phyloP scores from a whole-genome alignment of 1,284 basidiomycete genomes.

The Neonothopanus nambi region DNA sequence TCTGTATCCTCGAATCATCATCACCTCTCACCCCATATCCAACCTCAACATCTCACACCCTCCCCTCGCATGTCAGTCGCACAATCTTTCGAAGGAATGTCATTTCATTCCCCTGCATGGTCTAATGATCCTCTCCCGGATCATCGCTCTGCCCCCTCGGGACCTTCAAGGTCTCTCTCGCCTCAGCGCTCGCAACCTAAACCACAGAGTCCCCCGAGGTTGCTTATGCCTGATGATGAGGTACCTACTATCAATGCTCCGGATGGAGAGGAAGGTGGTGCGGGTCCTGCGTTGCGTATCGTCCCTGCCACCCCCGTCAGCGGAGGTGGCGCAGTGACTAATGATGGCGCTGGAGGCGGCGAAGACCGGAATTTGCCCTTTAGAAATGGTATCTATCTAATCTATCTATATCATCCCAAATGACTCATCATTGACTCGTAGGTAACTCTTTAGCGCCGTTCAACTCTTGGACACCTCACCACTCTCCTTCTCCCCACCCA shows the following conservation, averaged over 20 bases:
- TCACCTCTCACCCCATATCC: slow-evolving; percentile 14
- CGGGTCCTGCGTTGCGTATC: slow-evolving; percentile 68
- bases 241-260: slow-evolving; percentile 69
- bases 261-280: slow-evolving; percentile 52
- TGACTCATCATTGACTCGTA: slow-evolving; percentile 2
- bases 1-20: slow-evolving; percentile 58
- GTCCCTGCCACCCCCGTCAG: slow-evolving; percentile 80
- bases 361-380: slow-evolving; percentile 5
- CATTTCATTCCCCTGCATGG: slow-evolving; percentile 66
- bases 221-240: slow-evolving; percentile 59
- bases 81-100: slow-evolving; percentile 57
- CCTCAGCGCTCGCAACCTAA: slow-evolving; percentile 37
- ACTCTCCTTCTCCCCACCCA: slow-evolving; percentile 10
- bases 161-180: slow-evolving; percentile 30
- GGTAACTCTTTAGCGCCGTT: slow-evolving; percentile 10
- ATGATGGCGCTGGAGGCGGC: slow-evolving; percentile 20
- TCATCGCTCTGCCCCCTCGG: slow-evolving; percentile 9
- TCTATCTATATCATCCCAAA: not conserved
- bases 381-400: slow-evolving; percentile 3
- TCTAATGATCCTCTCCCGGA: slow-evolving; percentile 46
- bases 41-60: slow-evolving; percentile 30
- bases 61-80: slow-evolving; percentile 59
- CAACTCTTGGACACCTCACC: slow-evolving; percentile 4
- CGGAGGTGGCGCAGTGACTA: slow-evolving; percentile 50
- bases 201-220: slow-evolving; percentile 66